These are phyloP conservation scores for Vitis hybrid DNA, from an alignment of 177 flowering plant genomes.

Conservation along the genomic window DNA sequence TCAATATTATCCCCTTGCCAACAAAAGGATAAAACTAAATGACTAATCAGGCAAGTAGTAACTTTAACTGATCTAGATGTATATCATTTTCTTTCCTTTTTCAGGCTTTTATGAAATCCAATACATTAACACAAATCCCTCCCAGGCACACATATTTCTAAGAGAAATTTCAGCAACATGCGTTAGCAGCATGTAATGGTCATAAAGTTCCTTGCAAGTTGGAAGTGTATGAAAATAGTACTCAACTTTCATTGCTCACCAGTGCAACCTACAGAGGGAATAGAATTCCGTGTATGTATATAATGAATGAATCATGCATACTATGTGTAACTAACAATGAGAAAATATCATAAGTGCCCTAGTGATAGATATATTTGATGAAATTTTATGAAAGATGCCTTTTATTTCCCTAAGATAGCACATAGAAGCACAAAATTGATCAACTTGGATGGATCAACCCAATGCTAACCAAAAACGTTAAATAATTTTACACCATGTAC, in stretches of 20 bases:
- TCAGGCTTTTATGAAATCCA: background rate
- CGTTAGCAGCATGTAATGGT: too few relatives aligned
- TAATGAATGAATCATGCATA: background rate
- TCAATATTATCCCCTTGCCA: background rate
- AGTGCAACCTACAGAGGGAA: background rate
- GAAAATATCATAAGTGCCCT: background rate
- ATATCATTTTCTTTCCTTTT: too few relatives aligned
- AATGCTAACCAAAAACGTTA: background rate
- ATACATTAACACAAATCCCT: background rate
- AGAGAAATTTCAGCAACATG: too few relatives aligned
- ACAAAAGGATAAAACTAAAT: background rate
- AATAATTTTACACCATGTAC: background rate
- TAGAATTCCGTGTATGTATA: background rate
- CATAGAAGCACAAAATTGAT: background rate
- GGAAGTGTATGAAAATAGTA: too few relatives aligned
- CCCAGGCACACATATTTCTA: too few relatives aligned
- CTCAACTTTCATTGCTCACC: too few relatives aligned
- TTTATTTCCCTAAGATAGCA: background rate
- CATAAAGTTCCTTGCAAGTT: too few relatives aligned
- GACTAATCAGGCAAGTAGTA: background rate
- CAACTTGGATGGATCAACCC: background rate
- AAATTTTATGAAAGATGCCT: background rate
- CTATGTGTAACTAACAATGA: background rate
- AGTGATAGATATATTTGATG: background rate
- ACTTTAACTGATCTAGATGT: too few relatives aligned